Evolutionary conservation across 2,329 filamentous ascomycete genomes (phyloP), one percentile per base, ranked within the genome.

Genomic region (Fusarium guadeloupense): DNA sequence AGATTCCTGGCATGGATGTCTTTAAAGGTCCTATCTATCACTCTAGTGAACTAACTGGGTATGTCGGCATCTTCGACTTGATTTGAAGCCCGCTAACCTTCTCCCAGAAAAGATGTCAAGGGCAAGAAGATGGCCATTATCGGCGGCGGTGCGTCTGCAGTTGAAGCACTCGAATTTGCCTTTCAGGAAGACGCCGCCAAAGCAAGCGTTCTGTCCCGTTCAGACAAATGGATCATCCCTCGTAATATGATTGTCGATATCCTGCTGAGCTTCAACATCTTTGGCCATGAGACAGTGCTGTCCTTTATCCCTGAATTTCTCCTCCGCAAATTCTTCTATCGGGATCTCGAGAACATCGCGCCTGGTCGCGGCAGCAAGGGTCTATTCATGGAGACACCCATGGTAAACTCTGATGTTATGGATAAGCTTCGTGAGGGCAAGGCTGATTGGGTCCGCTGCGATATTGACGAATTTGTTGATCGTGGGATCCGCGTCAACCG

Each of bases 161-260:
- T 96, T 5, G 91, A 96, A 72, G 91, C 90, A 0, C 80, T 96
- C 21, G 91, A 96, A 70, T 96, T 92, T 66, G 90, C 90, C 1
- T 84, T 88, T 10, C 78, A 85, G 12, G 83, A 86, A 35, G 81
- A 86, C 5, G 91, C 91, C 0, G 78, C 80, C 8, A 86, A 91
- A 68, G 88, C 89, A 0, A 88, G 87, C 52, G 87, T 96, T 25
- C 82, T 96, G 9, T 86, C 91, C 0, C 83, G 92, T 19, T 90
- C 87, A 13, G 91, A 94, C 67, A 95, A 94, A 73, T 94, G 91
- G 91, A 91, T 95, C 60, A 93, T 94, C 46, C 92, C 92, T 0
- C 84, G 92, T 9, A 95, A 96, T 64, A 80, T 90, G 0, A 42
- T 95, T 37, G 81, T 95, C 44, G 88, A 96, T 71, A 80, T 85